Percentiles rank a stretch among this genome's conserved stretches.
Evolutionary conservation across 2,329 filamentous ascomycete genomes (phyloP).

Genomic region (Cercospora sesami): DNA sequence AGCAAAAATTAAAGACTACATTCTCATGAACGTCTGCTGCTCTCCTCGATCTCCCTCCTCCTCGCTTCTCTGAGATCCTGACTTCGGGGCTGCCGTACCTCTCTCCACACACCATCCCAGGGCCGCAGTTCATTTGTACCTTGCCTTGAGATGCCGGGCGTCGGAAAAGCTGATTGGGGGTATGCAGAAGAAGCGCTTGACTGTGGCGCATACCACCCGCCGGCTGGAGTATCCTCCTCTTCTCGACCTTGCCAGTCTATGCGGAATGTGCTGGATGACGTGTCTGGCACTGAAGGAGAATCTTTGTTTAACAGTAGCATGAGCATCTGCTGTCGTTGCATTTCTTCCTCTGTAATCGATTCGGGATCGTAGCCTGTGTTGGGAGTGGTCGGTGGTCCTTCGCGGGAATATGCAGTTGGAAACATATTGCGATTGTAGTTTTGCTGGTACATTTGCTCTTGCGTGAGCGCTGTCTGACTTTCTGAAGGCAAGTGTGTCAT

Average conservation of each 20-base stretch:
- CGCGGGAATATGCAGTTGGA: conserved; percentile 36
- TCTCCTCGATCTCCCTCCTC: conserved; percentile 25
- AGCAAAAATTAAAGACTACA: not conserved
- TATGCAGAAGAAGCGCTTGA: conserved; percentile 18
- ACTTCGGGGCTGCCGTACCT: conserved; percentile 20
- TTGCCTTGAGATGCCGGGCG: conserved; percentile 25
- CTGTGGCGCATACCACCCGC: conserved; percentile 35
- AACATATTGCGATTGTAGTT: conserved; percentile 53
- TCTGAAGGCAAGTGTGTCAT: conserved; percentile 19
- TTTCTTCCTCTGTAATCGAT: conserved; percentile 50
- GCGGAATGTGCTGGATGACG: conserved; percentile 44
- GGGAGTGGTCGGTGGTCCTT: conserved; percentile 21
- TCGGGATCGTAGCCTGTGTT: conserved; percentile 36
- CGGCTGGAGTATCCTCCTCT: conserved; percentile 30
- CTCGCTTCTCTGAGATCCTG: conserved; percentile 24
- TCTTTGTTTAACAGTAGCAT: conserved; percentile 43
- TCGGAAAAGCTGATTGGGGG: conserved; percentile 24
- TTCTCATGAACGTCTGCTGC: conserved; percentile 5
- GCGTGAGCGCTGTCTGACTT: conserved; percentile 29
- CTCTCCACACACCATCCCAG: conserved; percentile 39
- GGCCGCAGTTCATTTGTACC: conserved; percentile 30
- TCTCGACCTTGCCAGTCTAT: conserved; percentile 42
- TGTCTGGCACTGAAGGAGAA: conserved; percentile 37
- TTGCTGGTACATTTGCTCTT: conserved; percentile 45
- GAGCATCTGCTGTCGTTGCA: conserved; percentile 54